Base-by-base conservation (phyloP, 176 grass and related monocot species). In the Rhynchospora pubera region DNA sequence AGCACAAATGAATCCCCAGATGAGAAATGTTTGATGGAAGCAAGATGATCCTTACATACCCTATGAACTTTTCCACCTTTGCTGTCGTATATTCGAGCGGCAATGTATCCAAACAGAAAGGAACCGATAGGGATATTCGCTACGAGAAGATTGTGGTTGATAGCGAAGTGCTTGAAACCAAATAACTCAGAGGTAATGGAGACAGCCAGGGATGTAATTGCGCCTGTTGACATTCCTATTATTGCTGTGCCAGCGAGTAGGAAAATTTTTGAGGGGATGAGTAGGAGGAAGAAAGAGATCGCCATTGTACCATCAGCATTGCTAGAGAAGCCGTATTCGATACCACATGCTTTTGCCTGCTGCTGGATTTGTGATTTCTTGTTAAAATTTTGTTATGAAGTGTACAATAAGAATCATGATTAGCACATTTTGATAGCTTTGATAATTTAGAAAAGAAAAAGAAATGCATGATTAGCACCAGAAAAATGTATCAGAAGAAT, bases 241-340 rank as follows among this genome's bases (percentile, higher is more conserved):
- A 68, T 68, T 9, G 65, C 65, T 5, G 65, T 68, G 65, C 65
- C 32, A 4, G 14, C 5, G 2, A 43, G 42, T 42, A 68, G 76
- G 16, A 13, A 79, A 5, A 34, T 8, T 19, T 58, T 59, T 18
- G 76, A 79, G 7, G 48, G 76, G 50, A 42, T 79, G 14, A 79
- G 76, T 57, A 79, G 48, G 53, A 79, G 57, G 34, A 79, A 79
- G 76, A 79, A 79, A 18, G 76, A 59, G 76, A 15, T 34, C 34
- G 76, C 50, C 48, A 57, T 79, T 55, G 16, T n/a, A 79, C 45
- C 76, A 79, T 79, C 9, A 79, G 50, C 16, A 79, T 48, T 57
- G 76, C 50, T 34, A 79, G 53, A 16, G 76, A 79, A 34, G 26
- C 76, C 57, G 51, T 55, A 21, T 19, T 79, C 16, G 32, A n/a